Percentiles rank a stretch among this genome's conserved stretches.
Evolutionary conservation across 2,329 filamentous ascomycete species (phyloP).

Genomic region (Alternaria brassicicola): DNA sequence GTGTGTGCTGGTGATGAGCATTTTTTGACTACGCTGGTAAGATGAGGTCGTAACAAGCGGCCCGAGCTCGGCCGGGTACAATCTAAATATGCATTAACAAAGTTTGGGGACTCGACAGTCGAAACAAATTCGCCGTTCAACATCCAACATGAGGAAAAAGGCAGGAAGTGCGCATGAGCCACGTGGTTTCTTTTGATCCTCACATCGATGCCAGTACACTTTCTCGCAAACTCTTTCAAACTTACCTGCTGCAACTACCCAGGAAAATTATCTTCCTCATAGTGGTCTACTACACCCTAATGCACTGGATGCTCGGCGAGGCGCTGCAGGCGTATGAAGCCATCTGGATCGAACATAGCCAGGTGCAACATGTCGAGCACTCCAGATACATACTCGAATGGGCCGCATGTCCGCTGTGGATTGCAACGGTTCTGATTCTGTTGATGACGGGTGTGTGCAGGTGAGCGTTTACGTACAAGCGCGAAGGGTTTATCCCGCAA

Average conservation of each 20-base stretch:
- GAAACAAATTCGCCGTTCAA: not conserved
- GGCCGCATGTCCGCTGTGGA: not conserved
- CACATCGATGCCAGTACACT: not conserved
- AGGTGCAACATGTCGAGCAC: not conserved
- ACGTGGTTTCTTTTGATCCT: not conserved
- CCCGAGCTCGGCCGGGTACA: not conserved
- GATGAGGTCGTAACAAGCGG: not conserved
- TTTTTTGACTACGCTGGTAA: not conserved
- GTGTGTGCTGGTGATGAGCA: too few relatives aligned
- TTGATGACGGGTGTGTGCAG: not conserved
- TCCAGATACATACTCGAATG: not conserved
- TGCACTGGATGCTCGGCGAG: not conserved
- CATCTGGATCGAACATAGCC: not conserved
- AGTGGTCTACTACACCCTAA: not conserved
- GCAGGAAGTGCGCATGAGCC: not conserved
- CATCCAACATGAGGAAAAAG: not conserved
- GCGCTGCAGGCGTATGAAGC: not conserved
- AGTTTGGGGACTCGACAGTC: not conserved
- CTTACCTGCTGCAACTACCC: not conserved
- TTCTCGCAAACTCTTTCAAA: not conserved
- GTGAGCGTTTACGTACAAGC: not conserved
- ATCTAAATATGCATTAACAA: not conserved
- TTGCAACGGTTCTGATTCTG: not conserved
- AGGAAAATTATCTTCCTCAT: not conserved
- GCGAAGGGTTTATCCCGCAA: not conserved